phyloP scores from a whole-genome alignment of 768 basidiomycete genomes.

The Ramaria sp. region DNA sequence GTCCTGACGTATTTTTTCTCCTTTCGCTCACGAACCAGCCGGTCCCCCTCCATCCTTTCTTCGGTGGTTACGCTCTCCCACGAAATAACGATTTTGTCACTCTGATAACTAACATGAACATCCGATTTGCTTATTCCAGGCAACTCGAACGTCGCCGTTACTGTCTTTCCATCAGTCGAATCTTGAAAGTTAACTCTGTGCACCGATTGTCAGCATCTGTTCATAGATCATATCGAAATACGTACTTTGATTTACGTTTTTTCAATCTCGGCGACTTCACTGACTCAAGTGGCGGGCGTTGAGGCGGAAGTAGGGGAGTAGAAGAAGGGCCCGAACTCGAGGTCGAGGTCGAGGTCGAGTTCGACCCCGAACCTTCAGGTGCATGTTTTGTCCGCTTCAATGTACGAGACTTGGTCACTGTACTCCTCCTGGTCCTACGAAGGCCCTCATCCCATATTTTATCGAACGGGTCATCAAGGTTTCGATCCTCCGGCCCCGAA shows the following conservation, averaged over 20 bases:
- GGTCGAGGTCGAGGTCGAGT: neutral
- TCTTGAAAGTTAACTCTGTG: conserved; percentile 53
- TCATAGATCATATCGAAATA: conserved; percentile 6
- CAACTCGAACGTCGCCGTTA: conserved; percentile 61
- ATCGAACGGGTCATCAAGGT: neutral
- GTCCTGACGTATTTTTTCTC: conserved; percentile 57
- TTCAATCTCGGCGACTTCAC: conserved; percentile 32
- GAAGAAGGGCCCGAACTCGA: neutral
- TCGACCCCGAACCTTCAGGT: neutral
- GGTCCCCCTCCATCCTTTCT: conserved; percentile 52
- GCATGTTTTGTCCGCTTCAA: neutral
- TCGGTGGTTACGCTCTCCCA: conserved; percentile 52
- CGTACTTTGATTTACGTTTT: conserved; percentile 58
- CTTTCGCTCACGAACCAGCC: conserved; percentile 50
- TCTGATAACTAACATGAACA: conserved; percentile 65
- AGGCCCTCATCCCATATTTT: neutral
- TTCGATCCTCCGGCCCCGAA: neutral
- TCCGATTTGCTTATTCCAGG: conserved; percentile 62
- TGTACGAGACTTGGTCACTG: neutral
- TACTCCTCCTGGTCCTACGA: neutral
- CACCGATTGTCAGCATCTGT: conserved; percentile 6
- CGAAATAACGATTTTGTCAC: conserved; percentile 48
- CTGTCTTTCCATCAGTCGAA: conserved; percentile 54
- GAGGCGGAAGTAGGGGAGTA: conserved; percentile 10
- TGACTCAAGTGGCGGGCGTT: conserved; percentile 9